These are phyloP conservation scores for Podospora fimiseda DNA, from an alignment of 495 filamentous ascomycete genomes.

Conservation along the genomic window DNA sequence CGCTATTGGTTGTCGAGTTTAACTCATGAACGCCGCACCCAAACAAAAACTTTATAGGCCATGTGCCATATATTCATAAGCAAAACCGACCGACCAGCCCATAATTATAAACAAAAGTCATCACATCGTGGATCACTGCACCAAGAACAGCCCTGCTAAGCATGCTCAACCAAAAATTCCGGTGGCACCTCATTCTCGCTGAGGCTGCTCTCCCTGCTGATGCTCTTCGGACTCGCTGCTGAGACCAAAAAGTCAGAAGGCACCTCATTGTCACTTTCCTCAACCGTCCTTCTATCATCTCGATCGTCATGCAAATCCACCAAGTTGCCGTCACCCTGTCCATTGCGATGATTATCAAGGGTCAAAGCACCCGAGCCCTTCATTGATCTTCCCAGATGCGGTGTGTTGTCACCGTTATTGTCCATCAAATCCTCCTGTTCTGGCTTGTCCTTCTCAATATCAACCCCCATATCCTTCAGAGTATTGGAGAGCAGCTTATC, in stretches of 20 bases:
- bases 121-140: no score
- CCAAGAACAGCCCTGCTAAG: no score
- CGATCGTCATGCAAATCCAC: slow-evolving; percentile 31
- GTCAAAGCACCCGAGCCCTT: neutral
- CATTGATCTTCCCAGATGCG: slow-evolving; percentile 14
- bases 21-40: no score
- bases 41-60: no score
- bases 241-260: slow-evolving; percentile 30
- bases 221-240: neutral
- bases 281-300: slow-evolving; percentile 15
- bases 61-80: no score
- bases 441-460: slow-evolving; percentile 2
- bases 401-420: slow-evolving; percentile 12
- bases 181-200: slow-evolving; percentile 37
- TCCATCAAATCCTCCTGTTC: no score
- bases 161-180: slow-evolving; percentile 35
- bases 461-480: slow-evolving; percentile 23
- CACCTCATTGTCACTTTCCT: slow-evolving; percentile 33
- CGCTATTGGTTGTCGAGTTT: no score
- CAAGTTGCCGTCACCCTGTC: slow-evolving; percentile 34
- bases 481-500: slow-evolving; percentile 54
- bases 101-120: no score
- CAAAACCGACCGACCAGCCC: no score
- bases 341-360: slow-evolving; percentile 1
- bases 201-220: slow-evolving; percentile 19